Conservation (phyloP, 2,329 filamentous ascomycete species). For the Epichloe coenophiala region DNA sequence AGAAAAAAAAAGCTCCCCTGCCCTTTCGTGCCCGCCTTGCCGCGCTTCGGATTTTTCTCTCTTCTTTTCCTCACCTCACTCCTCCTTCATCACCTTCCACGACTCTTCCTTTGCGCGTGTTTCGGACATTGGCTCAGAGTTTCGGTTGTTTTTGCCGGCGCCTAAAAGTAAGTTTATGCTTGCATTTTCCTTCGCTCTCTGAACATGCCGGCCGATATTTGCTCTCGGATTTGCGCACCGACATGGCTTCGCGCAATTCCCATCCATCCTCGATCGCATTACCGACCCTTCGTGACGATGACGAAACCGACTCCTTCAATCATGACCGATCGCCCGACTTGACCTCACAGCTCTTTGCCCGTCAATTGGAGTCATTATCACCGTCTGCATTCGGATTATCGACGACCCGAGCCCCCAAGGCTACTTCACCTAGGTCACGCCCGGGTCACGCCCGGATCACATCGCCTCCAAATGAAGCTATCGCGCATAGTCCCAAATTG, state of each 20-base stretch:
- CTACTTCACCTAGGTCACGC: too few species aligned
- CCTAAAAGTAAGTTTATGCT: slow-evolving; percentile 36
- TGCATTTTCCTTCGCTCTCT: neutral
- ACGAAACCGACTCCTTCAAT: slow-evolving; percentile 5
- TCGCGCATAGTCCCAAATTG: neutral
- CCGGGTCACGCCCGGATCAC: too few species aligned
- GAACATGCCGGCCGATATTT: neutral
- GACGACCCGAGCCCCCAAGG: too few species aligned
- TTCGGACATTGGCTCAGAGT: slow-evolving; percentile 30
- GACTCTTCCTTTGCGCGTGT: slow-evolving; percentile 34
- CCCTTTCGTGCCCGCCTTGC: slow-evolving; percentile 21
- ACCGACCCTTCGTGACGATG: slow-evolving; percentile 8
- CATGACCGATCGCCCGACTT: neutral
- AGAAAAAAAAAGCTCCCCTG: slow-evolving; percentile 22
- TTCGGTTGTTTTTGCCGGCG: slow-evolving; percentile 36
- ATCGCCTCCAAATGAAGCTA: neutral
- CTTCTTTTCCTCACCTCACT: slow-evolving; percentile 13
- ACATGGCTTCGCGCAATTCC: neutral
- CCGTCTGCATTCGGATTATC: neutral
- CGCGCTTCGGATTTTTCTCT: slow-evolving; percentile 14
- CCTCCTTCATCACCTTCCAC: slow-evolving; percentile 23
- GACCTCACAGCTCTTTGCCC: neutral
- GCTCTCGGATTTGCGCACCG: neutral
- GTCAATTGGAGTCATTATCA: neutral
- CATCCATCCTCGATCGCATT: slow-evolving; percentile 4